Evolutionary conservation across 1,139 yeast species (phyloP).

Genomic region (Blastobotrys serpentis): DNA sequence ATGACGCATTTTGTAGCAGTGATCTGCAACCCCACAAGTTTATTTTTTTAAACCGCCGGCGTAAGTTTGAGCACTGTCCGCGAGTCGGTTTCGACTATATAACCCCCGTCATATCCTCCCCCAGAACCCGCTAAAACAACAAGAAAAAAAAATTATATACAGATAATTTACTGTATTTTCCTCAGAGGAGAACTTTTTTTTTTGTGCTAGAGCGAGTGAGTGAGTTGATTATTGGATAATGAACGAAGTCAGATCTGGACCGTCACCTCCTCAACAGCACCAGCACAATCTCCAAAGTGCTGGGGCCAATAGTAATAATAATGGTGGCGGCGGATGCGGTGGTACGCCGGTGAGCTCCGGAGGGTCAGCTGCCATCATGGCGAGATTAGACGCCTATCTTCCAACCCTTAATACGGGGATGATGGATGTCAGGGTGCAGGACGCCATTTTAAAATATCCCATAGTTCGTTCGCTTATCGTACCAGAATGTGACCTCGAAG

Average conservation of each 20-base stretch:
- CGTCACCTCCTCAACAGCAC: neutral
- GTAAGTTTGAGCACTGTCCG: neutral
- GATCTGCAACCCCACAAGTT: slow-evolving; percentile 12
- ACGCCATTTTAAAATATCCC: slow-evolving; percentile 34
- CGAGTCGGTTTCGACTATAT: slow-evolving; percentile 1
- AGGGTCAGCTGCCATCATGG: slow-evolving; percentile 24
- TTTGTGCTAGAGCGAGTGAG: no score
- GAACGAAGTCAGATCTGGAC: neutral
- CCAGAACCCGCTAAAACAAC: no score
- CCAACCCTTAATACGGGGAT: slow-evolving; percentile 35
- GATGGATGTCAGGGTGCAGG: slow-evolving; percentile 36
- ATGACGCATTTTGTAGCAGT: neutral
- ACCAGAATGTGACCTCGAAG: slow-evolving; percentile 37
- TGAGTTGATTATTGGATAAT: no score
- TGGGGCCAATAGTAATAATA: neutral
- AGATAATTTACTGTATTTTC: no score
- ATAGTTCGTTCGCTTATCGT: slow-evolving; percentile 34
- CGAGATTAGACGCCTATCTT: slow-evolving; percentile 32
- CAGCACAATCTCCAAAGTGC: neutral
- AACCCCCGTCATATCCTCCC: neutral
- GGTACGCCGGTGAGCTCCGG: slow-evolving; percentile 10
- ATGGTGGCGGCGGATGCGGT: neutral
- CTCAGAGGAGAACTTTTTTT: no score
- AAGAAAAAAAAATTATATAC: no score
- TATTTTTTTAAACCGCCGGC: slow-evolving; percentile 3